phyloP scores from a whole-genome alignment of 495 filamentous ascomycete species.

The Xylaria telfairii region DNA sequence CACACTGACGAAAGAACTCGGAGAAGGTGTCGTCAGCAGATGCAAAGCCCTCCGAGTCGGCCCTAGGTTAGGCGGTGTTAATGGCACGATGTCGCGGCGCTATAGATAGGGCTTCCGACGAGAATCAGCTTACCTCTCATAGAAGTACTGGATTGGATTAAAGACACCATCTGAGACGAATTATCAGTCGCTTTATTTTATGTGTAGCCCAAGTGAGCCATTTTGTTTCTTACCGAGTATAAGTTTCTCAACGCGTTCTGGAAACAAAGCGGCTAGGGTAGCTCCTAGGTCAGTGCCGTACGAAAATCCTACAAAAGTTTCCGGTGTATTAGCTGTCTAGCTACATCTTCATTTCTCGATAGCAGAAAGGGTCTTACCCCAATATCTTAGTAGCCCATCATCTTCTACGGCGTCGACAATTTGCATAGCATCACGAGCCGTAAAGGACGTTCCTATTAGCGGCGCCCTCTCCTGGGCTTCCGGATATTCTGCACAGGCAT shows the following conservation, averaged over 20 bases:
- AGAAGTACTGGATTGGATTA: conserved; percentile 50
- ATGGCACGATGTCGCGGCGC: neutral
- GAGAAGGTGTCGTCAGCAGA: conserved; percentile 15
- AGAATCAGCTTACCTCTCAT: conserved; percentile 29
- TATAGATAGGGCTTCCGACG: conserved; percentile 9
- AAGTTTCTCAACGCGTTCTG: conserved; percentile 49
- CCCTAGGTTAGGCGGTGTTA: neutral
- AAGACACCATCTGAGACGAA: conserved; percentile 43
- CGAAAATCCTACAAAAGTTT: conserved; percentile 40
- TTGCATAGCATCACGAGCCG: conserved; percentile 51
- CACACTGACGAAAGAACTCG: conserved; percentile 23
- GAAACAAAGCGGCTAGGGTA: conserved; percentile 52
- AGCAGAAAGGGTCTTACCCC: conserved; percentile 41
- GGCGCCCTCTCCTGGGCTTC: conserved; percentile 31
- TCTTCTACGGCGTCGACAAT: conserved; percentile 50
- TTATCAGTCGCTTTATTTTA: neutral
- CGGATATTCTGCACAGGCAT: conserved; percentile 26
- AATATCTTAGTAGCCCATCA: conserved; percentile 53
- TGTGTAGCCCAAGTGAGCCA: neutral
- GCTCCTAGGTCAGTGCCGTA: conserved; percentile 53
- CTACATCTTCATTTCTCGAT: neutral
- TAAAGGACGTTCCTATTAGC: conserved; percentile 47
- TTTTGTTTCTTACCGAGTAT: conserved; percentile 33
- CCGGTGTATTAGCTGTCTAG: neutral
- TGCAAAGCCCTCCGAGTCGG: neutral